Evolutionary conservation across 805 yeast species (phyloP), one percentile per base, ranked within the genome.

Genomic region (Zygosaccharomyces gambellarensis): DNA sequence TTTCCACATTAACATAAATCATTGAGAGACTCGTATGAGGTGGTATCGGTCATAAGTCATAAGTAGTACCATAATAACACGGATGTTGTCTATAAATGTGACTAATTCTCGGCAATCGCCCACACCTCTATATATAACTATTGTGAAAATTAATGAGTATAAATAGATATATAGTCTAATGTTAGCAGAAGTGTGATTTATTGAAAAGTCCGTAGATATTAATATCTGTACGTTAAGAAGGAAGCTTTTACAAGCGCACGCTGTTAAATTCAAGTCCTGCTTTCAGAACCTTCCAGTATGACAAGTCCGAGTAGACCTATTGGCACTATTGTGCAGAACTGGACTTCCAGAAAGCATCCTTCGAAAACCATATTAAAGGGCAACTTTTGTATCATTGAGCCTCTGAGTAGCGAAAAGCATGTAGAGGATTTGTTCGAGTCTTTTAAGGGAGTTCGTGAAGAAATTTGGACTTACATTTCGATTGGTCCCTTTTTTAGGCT

Each of bases 391-490:
- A 32, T 45, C 23, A 32, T 55, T 14, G 58, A 54, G 39, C 61
- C 61, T 10, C 43, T 57, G 17, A 40, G 44, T 27, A 27, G 34
- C n/a, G 54, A 50, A 30, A 52, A 47, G 38, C 59, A 55, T 43
- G 53, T 45, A 12, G 10, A 29, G 21, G 47, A 48, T 28, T 52
- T 57, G 22, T 55, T 46, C 38, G 56, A 53, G 22, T 39, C 54
- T 14, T 53, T 36, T 41, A 36, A 41, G 22, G 39, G 38, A 5
- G 47, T 45, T 10, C 44, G 32, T n/a, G 52, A 52, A 23, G 34
- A 30, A 7, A 40, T 54, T 23, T 57, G 61, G 59, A 55, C 59
- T 10, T 55, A 55, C 39, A 23, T 54, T 28, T 53, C 57, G 17
- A 23, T 51, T 12, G 61, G 59, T 10, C 59, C 59, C 10, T 57